These are phyloP conservation scores for Cercospora sp. DNA, from an alignment of 2,329 filamentous ascomycete species.

Conservation along the genomic window DNA sequence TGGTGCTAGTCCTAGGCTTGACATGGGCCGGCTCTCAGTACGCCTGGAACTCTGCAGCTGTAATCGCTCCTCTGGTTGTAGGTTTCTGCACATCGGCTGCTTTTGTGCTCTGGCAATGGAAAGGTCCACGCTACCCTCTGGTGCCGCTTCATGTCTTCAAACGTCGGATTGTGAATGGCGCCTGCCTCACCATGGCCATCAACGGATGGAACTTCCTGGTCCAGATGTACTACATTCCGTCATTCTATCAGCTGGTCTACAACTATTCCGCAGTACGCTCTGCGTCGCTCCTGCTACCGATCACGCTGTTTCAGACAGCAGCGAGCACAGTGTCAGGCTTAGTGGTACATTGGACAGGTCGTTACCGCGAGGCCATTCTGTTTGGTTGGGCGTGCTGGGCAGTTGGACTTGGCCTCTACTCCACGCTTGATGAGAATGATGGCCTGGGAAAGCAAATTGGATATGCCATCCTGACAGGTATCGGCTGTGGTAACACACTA, in stretches of 20 bases:
- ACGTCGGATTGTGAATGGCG: conserved; percentile 55
- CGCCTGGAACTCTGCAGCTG: conserved; percentile 56
- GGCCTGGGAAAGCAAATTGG: conserved; percentile 57
- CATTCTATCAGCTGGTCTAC: conserved; percentile 29
- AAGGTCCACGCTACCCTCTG: conserved; percentile 52
- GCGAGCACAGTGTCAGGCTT: conserved; percentile 26
- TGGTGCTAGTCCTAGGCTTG: conserved; percentile 57
- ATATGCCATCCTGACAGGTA: conserved; percentile 54
- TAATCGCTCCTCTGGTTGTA: conserved; percentile 54
- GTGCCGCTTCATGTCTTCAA: conserved; percentile 58
- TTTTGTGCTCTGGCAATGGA: conserved; percentile 58
- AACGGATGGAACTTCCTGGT: conserved; percentile 62
- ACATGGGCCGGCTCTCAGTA: conserved; percentile 57
- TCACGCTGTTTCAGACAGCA: conserved; percentile 26
- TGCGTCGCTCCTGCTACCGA: conserved; percentile 23
- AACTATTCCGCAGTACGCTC: conserved; percentile 26
- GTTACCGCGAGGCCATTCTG: conserved; percentile 45
- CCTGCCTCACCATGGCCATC: conserved; percentile 51
- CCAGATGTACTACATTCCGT: conserved; percentile 50
- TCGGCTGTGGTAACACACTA: conserved; percentile 57
- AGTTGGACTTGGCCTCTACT: conserved; percentile 25
- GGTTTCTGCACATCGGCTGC: conserved; percentile 51
- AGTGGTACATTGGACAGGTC: conserved; percentile 28
- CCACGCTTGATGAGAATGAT: conserved; percentile 31
- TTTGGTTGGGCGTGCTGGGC: conserved; percentile 38